phyloP scores from a whole-genome alignment of 768 basidiomycete species.

The Podaxis carcinomalis region DNA sequence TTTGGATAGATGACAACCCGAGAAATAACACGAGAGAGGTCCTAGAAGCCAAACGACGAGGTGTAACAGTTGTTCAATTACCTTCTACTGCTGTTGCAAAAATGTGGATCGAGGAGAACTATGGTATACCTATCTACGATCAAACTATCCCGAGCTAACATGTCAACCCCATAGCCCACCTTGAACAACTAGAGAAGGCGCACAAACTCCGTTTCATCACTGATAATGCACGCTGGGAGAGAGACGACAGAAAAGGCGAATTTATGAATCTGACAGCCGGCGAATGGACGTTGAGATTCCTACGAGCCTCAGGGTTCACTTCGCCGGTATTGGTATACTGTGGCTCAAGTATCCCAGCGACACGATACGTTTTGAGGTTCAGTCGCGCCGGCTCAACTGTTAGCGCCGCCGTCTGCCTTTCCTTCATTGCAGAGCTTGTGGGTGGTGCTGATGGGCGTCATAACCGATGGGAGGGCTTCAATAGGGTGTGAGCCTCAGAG shows the following conservation, averaged over 20 bases:
- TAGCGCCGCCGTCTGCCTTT: neutral
- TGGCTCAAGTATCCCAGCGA: slow-evolving; percentile 14
- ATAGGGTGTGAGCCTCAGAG: neutral
- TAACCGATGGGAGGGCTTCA: neutral
- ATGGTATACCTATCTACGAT: slow-evolving; percentile 14
- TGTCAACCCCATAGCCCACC: slow-evolving; percentile 14
- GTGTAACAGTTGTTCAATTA: slow-evolving; percentile 21
- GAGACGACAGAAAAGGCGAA: neutral
- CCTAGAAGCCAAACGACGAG: slow-evolving; percentile 12
- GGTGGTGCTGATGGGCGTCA: neutral
- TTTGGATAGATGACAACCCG: slow-evolving; percentile 27
- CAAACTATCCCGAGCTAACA: neutral
- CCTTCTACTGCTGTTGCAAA: slow-evolving; percentile 24
- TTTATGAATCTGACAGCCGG: slow-evolving; percentile 21
- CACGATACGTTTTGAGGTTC: slow-evolving; percentile 19
- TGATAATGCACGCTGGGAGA: slow-evolving; percentile 24
- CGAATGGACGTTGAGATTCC: slow-evolving; percentile 21
- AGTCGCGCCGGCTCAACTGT: slow-evolving; percentile 18
- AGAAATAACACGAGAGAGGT: slow-evolving; percentile 15
- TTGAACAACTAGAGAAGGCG: slow-evolving; percentile 19
- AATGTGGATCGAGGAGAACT: slow-evolving; percentile 23
- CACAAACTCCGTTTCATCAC: slow-evolving; percentile 24
- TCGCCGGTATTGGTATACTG: slow-evolving; percentile 22
- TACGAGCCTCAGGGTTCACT: slow-evolving; percentile 18
- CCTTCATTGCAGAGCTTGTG: slow-evolving; percentile 7